Conservation (phyloP, 2,329 filamentous ascomycete species). For the Colletotrichum agaves region DNA sequence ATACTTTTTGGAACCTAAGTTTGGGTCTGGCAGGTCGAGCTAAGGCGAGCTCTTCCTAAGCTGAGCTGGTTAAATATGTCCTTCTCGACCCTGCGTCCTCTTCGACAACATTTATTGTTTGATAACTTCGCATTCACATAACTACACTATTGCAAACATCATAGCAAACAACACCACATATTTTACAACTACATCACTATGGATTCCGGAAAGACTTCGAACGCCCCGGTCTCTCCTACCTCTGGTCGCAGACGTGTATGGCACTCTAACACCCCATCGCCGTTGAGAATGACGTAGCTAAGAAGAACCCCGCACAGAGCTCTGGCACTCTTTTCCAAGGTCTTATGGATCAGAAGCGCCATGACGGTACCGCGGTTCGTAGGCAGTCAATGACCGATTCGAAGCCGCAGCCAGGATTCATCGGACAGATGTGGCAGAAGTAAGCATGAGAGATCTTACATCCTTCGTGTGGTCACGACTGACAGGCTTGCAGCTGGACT, state of each 20-base stretch:
- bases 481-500: constrained; percentile 44
- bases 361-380: constrained; percentile 56
- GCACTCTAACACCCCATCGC: too few species aligned
- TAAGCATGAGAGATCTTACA: too few species aligned
- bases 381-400: constrained; percentile 67
- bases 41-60: constrained; percentile 10
- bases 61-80: constrained; percentile 30
- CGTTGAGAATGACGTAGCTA: neutral
- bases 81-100: neutral
- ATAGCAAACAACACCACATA: neutral
- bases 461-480: fast-evolving
- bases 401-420: constrained; percentile 58
- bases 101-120: fast-evolving
- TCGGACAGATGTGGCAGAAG: constrained; percentile 69
- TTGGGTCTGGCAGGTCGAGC: constrained; percentile 1
- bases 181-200: neutral
- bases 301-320: constrained; percentile 46
- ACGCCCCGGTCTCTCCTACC: constrained; percentile 12
- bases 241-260: constrained; percentile 36
- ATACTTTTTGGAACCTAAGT: neutral
- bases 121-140: fast-evolving
- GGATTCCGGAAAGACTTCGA: constrained; percentile 34
- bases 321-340: constrained; percentile 63
- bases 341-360: constrained; percentile 62
- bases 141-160: neutral